Evolutionary conservation across 768 basidiomycete species (phyloP), one percentile per base, ranked within the genome.

Genomic region (Termitomyces sp.): DNA sequence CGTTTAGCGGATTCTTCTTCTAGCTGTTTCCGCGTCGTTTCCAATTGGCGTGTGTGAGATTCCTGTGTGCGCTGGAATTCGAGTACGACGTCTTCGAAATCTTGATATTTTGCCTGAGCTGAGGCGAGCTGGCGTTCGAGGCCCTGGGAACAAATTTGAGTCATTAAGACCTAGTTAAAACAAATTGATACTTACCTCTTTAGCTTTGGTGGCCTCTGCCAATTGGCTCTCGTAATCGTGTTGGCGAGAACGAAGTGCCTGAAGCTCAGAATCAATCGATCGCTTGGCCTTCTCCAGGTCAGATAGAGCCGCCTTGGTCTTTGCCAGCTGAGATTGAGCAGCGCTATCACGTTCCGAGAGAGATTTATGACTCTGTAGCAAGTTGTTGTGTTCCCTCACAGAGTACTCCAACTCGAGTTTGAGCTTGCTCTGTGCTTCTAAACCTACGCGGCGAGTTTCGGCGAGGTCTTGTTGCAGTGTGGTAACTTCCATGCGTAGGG

Each of bases 1-100:
- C 89, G 86, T 68, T 88, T 91, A 2, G 83, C 71, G 1, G 79
- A 77, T 70, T 99, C 95, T 1, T 77, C 69, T 49, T 93, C 87
- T 18, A 95, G 79, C 60, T 92, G 89, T 63, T 87, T 87, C 43
- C 83, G 82, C 54, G 81, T 71, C 5, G 81, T 76, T 24, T 95
- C 90, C 58, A 90, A 68, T 63, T 94, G 89, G 5, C 88, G 82
- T 48, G 85, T 81, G 61, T 88, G 85, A 16, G 85, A 77, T 12
- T 83, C 85, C 68, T 91, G 85, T 57, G 95, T 94, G 32, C 91
- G 81, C 70, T 98, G 91, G 50, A 91, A 80, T 63, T 90, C 86
- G 6, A 97, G 79, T 1, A 92, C 82, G 0, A 88, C 82, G 67
- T 98, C 96, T 71, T 99, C 96, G 56, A 94, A 88, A 57, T 89